phyloP scores from a whole-genome alignment of 371 early-diverging fungal species.

The Coemansia sp. region DNA sequence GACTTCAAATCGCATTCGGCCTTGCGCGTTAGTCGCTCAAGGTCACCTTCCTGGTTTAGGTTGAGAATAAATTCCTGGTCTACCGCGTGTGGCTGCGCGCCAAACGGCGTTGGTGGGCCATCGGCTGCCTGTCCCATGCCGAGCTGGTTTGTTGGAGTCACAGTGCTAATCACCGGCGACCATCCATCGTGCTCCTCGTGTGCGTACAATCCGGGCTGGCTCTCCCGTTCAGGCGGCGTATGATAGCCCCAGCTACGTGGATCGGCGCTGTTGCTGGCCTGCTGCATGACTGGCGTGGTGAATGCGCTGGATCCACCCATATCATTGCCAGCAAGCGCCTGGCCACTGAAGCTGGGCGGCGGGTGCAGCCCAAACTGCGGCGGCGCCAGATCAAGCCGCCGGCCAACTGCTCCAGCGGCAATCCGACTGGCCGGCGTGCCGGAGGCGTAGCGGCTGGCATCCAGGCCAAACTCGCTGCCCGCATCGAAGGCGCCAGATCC shows the following conservation, averaged over 20 bases:
- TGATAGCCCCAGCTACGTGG: neutral
- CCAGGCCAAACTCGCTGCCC: neutral
- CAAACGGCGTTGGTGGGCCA: conserved; percentile 16
- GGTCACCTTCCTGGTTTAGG: conserved; percentile 35
- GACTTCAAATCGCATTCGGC: conserved; percentile 17
- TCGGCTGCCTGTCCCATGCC: neutral
- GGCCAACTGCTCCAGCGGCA: conserved; percentile 14
- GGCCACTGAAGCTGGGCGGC: neutral
- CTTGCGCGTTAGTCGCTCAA: conserved; percentile 30
- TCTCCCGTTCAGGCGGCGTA: neutral
- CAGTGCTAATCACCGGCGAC: neutral
- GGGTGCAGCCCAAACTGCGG: conserved; percentile 15
- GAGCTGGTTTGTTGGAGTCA: neutral
- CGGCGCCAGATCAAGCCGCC: conserved; percentile 11
- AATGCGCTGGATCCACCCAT: conserved; percentile 2
- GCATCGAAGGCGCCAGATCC: neutral
- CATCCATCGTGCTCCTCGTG: neutral
- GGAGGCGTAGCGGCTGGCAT: neutral
- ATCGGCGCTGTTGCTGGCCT: neutral
- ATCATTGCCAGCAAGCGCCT: neutral
- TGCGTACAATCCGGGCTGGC: neutral
- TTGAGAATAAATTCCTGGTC: conserved; percentile 42
- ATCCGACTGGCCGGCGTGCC: conserved; percentile 13
- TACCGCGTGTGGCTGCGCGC: conserved; percentile 5
- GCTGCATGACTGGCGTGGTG: conserved; percentile 5